A percentile compares a stretch with the other conserved stretches of the same genome.
These are phyloP conservation scores for Aspergillus mulundensis DNA, from an alignment of 495 filamentous ascomycete species.

Conservation along the genomic window DNA sequence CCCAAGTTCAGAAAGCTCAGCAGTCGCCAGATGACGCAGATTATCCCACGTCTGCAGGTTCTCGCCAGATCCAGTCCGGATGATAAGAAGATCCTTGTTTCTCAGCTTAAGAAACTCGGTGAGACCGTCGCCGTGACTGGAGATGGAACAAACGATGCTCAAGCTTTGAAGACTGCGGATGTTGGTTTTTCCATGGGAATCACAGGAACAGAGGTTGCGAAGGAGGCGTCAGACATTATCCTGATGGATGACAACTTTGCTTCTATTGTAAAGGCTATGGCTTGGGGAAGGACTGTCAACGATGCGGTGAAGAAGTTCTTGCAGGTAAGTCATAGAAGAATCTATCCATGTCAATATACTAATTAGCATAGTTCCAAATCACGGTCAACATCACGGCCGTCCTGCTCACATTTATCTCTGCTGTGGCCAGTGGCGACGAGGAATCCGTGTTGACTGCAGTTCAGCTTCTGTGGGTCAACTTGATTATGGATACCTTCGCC, in stretches of 20 bases:
- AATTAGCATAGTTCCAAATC: slow-evolving; percentile 66
- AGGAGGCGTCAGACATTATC: slow-evolving; percentile 91
- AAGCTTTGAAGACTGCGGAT: slow-evolving; percentile 80
- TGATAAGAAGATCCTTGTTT: slow-evolving; percentile 79
- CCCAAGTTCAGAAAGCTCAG: slow-evolving; percentile 72
- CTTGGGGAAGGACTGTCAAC: slow-evolving; percentile 86
- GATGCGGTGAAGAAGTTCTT: slow-evolving; percentile 90
- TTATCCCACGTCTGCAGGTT: slow-evolving; percentile 74
- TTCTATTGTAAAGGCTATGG: slow-evolving; percentile 82
- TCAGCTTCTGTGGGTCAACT: slow-evolving; percentile 86
- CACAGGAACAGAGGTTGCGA: slow-evolving; percentile 85
- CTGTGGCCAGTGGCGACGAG: slow-evolving; percentile 60
- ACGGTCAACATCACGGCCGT: slow-evolving; percentile 91
- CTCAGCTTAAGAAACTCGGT: slow-evolving; percentile 73
- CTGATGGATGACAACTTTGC: slow-evolving; percentile 92
- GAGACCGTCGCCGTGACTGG: slow-evolving; percentile 93
- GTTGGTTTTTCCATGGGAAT: slow-evolving; percentile 94
- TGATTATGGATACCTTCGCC: slow-evolving; percentile 95
- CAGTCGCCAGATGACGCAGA: slow-evolving; percentile 59
- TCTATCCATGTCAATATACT: background rate
- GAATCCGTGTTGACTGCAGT: slow-evolving; percentile 77
- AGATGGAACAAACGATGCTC: slow-evolving; percentile 89
- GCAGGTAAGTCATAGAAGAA: slow-evolving; percentile 44
- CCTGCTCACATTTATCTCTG: slow-evolving; percentile 76
- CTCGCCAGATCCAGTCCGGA: slow-evolving; percentile 81